phyloP scores from a whole-genome alignment of 2,329 filamentous ascomycete genomes.

The Ophiobolus disseminans region DNA sequence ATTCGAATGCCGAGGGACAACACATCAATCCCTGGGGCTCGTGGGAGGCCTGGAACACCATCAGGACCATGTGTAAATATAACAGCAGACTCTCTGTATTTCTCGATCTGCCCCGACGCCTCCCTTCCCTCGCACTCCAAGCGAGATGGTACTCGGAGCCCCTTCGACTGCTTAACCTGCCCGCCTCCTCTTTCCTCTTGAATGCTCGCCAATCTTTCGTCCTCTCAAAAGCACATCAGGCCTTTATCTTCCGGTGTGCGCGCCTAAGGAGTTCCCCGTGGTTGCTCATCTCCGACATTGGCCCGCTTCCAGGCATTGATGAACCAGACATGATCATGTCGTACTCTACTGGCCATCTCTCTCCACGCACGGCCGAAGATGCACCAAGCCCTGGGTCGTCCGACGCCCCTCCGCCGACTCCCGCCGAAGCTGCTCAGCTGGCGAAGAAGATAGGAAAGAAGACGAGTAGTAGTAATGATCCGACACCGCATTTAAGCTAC shows the following conservation, averaged over 20 bases:
- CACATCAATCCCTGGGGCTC: conserved; percentile 73
- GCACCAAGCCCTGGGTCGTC: conserved; percentile 38
- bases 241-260: conserved; percentile 63
- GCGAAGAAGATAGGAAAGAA: conserved; percentile 49
- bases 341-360: conserved; percentile 45
- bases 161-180: conserved; percentile 63
- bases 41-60: conserved; percentile 94
- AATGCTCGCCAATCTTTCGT: conserved; percentile 67
- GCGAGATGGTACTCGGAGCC: conserved; percentile 70
- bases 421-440: conserved; percentile 68
- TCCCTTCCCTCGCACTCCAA: conserved; percentile 64
- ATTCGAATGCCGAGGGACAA: conserved; percentile 45
- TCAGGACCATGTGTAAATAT: conserved; percentile 87
- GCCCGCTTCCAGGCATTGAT: conserved; percentile 59
- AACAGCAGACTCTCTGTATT: conserved; percentile 76
- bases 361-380: conserved; percentile 54
- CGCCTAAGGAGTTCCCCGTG: conserved; percentile 65
- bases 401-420: conserved; percentile 61
- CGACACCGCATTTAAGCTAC: conserved; percentile 76
- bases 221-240: conserved; percentile 64
- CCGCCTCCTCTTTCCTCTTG: conserved; percentile 61
- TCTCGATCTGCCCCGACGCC: conserved; percentile 63
- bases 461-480: conserved; percentile 58
- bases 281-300: conserved; percentile 66
- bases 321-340: conserved; percentile 48